Evolutionary conservation across 306 rosid genomes (phyloP).

Genomic region (Styphnolobium japonicum): DNA sequence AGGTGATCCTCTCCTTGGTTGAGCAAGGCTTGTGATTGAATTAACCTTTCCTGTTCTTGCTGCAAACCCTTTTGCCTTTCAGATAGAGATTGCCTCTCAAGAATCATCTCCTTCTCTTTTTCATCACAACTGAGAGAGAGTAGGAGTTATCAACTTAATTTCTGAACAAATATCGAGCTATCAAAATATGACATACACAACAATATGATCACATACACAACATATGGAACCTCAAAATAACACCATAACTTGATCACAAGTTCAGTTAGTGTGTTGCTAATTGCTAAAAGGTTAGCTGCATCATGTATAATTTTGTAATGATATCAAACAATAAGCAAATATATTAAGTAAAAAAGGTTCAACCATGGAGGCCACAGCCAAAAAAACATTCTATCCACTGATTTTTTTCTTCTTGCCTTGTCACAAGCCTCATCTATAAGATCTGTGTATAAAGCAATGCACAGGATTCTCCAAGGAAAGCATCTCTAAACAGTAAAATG

Average conservation of each 20-base stretch:
- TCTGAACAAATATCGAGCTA: neutral
- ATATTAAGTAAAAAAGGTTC: neutral
- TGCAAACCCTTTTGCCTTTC: conserved; percentile 61
- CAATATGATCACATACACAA: neutral
- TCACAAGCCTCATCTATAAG: neutral
- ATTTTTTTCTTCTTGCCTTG: neutral
- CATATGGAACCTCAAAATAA: neutral
- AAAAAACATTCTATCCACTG: neutral
- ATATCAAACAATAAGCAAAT: too few relatives aligned
- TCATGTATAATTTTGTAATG: neutral
- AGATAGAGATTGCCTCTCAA: conserved; percentile 53
- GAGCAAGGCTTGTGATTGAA: conserved; percentile 55
- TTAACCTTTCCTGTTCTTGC: conserved; percentile 69
- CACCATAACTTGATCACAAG: neutral
- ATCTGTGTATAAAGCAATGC: neutral
- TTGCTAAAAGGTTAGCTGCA: neutral
- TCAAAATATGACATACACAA: neutral
- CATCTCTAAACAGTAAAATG: neutral
- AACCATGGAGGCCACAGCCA: neutral
- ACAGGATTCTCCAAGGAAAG: neutral
- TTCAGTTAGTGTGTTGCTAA: neutral
- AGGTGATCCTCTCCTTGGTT: conserved; percentile 59
- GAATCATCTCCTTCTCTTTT: conserved; percentile 57
- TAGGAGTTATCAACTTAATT: neutral
- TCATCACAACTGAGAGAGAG: conserved; percentile 50